Evolutionary conservation across 768 basidiomycete genomes (phyloP).

Genomic region (Collybia sordida): DNA sequence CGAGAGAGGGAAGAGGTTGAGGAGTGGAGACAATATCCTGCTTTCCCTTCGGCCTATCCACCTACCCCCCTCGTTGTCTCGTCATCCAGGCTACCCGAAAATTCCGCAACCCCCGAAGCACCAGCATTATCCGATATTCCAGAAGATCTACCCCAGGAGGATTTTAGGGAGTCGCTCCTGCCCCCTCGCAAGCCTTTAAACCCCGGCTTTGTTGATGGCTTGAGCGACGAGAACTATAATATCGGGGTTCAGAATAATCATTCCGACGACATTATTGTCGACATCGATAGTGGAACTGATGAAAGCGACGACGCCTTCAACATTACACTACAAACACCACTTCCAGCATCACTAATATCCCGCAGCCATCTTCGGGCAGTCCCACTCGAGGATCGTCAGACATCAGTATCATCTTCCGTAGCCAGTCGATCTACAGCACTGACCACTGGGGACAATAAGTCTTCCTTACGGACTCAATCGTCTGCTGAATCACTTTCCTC

Average conservation of each 20-base stretch:
- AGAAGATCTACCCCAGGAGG: conserved; percentile 47
- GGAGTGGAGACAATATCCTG: conserved; percentile 74
- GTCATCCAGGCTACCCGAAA: conserved; percentile 25
- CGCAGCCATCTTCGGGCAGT: conserved; percentile 8
- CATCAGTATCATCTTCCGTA: conserved; percentile 14
- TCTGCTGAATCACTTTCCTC: conserved; percentile 41
- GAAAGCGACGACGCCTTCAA: conserved; percentile 62
- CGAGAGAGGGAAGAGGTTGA: conserved; percentile 36
- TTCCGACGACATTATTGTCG: conserved; percentile 25
- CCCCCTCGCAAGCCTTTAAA: conserved; percentile 56
- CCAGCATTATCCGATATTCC: conserved; percentile 30
- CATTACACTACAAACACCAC: conserved; percentile 65
- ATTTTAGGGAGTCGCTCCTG: conserved; percentile 74
- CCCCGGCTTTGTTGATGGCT: conserved; percentile 57
- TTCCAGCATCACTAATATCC: conserved; percentile 18
- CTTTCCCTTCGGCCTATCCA: conserved; percentile 78
- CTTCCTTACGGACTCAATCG: conserved; percentile 34
- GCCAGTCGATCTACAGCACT: conserved; percentile 33
- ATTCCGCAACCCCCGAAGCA: conserved; percentile 7
- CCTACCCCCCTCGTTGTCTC: conserved; percentile 54
- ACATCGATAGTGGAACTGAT: conserved; percentile 28
- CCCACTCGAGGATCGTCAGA: conserved; percentile 10
- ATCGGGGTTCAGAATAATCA: conserved; percentile 38
- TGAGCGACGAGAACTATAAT: conserved; percentile 51
- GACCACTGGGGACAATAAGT: conserved; percentile 36